Percentiles rank a stretch among this genome's conserved stretches.
These are phyloP conservation scores for Fragaria iinumae DNA, from an alignment of 306 rosid genomes.

Conservation along the genomic window DNA sequence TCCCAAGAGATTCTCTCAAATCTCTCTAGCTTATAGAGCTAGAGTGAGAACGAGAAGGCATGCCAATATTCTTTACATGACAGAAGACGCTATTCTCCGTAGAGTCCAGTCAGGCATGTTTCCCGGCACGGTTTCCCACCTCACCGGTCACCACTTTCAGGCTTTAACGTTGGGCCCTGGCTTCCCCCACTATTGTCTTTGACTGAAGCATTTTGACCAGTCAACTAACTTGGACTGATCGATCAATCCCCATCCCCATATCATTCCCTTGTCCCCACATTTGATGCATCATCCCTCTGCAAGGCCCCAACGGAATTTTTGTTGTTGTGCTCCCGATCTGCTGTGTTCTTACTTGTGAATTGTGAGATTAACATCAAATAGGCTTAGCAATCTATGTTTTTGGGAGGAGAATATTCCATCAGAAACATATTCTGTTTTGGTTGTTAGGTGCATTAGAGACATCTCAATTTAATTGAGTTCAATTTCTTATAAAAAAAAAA, in stretches of 20 bases:
- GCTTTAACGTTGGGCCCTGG: constrained; percentile 11
- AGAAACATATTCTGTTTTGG: no score
- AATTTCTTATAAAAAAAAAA: no score
- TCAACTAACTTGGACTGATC: constrained; percentile 47
- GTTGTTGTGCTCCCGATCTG: constrained; percentile 15
- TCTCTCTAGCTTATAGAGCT: not conserved
- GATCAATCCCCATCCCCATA: constrained; percentile 38
- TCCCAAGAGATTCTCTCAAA: constrained; percentile 29
- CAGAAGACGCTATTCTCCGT: constrained; percentile 24
- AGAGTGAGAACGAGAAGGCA: constrained; percentile 30
- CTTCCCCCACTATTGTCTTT: constrained; percentile 27
- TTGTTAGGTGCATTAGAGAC: no score
- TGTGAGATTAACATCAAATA: not conserved
- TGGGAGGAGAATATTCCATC: no score
- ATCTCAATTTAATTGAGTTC: no score
- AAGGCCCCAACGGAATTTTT: constrained; percentile 35
- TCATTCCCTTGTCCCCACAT: constrained; percentile 16
- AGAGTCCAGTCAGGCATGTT: constrained; percentile 19
- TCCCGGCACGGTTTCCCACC: constrained; percentile 47
- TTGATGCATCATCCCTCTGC: not conserved
- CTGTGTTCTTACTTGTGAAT: not conserved
- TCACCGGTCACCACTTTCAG: constrained; percentile 18
- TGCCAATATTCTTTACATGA: constrained; percentile 59
- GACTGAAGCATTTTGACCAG: constrained; percentile 53
- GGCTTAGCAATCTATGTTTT: no score